Conservation (phyloP, 257 asterid species). For the Nicotiana knightiana region DNA sequence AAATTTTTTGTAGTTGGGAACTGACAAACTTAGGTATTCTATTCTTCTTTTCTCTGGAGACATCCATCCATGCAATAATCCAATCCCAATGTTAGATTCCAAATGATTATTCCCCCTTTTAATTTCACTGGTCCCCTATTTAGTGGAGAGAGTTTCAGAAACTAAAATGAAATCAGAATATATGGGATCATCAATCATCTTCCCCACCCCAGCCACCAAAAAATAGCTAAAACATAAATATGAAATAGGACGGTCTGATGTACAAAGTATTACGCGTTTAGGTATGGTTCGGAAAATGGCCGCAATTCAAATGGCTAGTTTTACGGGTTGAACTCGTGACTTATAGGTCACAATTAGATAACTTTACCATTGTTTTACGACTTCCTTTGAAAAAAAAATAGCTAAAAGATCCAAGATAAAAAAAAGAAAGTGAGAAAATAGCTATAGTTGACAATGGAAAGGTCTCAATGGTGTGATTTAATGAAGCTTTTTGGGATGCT, state of each 20-base stretch:
- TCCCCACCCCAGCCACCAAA: background rate
- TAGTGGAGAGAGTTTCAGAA: constrained; percentile 24
- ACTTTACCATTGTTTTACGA: too few relatives aligned
- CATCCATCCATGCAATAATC: background rate
- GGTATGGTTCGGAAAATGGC: fast-evolving
- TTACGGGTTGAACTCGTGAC: too few relatives aligned
- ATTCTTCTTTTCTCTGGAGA: background rate
- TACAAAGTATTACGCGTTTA: too few relatives aligned
- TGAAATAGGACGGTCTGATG: too few relatives aligned
- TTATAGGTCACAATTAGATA: too few relatives aligned
- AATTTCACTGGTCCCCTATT: constrained; percentile 14
- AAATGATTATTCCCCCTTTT: constrained; percentile 22
- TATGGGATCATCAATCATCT: background rate
- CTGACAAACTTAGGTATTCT: background rate
- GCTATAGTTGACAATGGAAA: background rate
- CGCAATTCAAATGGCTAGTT: too few relatives aligned
- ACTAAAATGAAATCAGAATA: constrained; percentile 5
- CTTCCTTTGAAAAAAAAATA: too few relatives aligned
- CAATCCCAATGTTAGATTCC: background rate
- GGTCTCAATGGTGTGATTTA: constrained; percentile 11
- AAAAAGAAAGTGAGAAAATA: too few relatives aligned
- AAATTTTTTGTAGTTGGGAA: too few relatives aligned
- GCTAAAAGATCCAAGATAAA: too few relatives aligned
- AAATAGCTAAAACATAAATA: background rate
- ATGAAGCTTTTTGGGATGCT: constrained; percentile 33